Base-by-base conservation (phyloP, 495 filamentous ascomycete genomes). In the Pseudomonodictys pantanalensis region DNA sequence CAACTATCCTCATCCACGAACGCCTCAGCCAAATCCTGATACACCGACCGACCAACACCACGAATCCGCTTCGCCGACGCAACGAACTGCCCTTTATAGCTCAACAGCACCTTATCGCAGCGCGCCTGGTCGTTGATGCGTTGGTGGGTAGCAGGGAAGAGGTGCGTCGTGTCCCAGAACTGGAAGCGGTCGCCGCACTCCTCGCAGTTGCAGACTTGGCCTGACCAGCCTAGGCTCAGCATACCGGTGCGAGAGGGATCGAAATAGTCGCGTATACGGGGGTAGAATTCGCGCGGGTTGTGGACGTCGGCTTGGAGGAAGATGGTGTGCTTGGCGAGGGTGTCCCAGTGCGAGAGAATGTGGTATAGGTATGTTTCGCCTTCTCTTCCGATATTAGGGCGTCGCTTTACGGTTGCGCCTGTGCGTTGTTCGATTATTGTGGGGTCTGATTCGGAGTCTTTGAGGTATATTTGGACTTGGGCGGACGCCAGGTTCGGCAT, bases 291-390 rank as follows among this genome's bases (percentile, higher is more conserved):
- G 7, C 62, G 46, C 30, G 69, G 62, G 33, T 73, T 73, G 41
- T 78, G 75, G 32, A 72, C 60, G 30, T 74, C 70, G 7, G 73
- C 76, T 67, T 78, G 77, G 18, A 79, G 68, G 62, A 79, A 79
- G 46, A 79, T 53, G 1, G 76, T 78, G 56, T 79, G 71, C 29
- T 67, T 64, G 20, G 77, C 75, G 7, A 79, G 68, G 8, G 64
- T 46, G 41, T 78, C 73, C 72, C 75, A 79, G 33, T 71, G 57
- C n/a, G 62, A 53, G 2, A 74, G 46, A 42, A 79, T 76, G 49
- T 79, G 77, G 50, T 64, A 32, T 26, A 79, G 75, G 55, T 77
- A 79, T 17, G 77, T 77, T 5, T 72, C 75, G 15, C 72, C 71
- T 65, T 79, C 77, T 0, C 77, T 66, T 12, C 77, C 75, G 18